Conservation (phyloP, 2,329 filamentous ascomycete genomes). For the Aureobasidium uvarum region DNA sequence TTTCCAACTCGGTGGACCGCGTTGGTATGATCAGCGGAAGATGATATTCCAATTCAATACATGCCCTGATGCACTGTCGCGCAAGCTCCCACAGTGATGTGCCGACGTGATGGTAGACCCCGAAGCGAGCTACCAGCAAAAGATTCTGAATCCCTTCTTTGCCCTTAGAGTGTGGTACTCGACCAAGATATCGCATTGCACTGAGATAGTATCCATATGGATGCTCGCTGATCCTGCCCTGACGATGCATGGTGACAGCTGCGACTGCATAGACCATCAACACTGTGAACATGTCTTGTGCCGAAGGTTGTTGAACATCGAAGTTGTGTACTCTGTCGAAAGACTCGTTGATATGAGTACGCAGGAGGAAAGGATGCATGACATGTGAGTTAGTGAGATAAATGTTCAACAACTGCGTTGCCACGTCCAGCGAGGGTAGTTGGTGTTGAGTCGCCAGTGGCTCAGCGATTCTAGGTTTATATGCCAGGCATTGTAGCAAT, state of each 20-base stretch:
- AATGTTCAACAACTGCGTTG: conserved; percentile 21
- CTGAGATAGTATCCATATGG: conserved; percentile 46
- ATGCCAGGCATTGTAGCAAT: conserved; percentile 8
- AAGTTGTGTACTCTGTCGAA: not conserved
- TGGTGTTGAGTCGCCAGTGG: conserved; percentile 20
- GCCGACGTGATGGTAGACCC: conserved; percentile 47
- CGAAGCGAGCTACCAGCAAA: conserved; percentile 44
- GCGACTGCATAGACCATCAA: conserved; percentile 45
- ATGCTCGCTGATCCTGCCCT: conserved; percentile 38
- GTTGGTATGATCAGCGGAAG: conserved; percentile 22
- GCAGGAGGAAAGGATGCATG: not conserved
- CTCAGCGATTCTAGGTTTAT: conserved; percentile 4
- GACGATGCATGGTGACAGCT: conserved; percentile 40
- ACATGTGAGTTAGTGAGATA: conserved; percentile 23
- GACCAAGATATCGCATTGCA: conserved; percentile 39
- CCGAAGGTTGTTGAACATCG: not conserved
- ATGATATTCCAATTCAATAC: conserved; percentile 44
- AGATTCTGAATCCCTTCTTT: conserved; percentile 44
- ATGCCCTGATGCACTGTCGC: conserved; percentile 44
- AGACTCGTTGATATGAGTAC: not conserved
- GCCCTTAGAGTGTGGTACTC: conserved; percentile 37
- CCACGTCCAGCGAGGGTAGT: conserved; percentile 18
- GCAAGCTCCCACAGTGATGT: conserved; percentile 46
- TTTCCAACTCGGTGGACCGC: conserved; percentile 33
- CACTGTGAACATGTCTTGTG: not conserved